Base-by-base conservation (phyloP, 2,329 filamentous ascomycete genomes). In the Paracorniculantispora psalliotae region DNA sequence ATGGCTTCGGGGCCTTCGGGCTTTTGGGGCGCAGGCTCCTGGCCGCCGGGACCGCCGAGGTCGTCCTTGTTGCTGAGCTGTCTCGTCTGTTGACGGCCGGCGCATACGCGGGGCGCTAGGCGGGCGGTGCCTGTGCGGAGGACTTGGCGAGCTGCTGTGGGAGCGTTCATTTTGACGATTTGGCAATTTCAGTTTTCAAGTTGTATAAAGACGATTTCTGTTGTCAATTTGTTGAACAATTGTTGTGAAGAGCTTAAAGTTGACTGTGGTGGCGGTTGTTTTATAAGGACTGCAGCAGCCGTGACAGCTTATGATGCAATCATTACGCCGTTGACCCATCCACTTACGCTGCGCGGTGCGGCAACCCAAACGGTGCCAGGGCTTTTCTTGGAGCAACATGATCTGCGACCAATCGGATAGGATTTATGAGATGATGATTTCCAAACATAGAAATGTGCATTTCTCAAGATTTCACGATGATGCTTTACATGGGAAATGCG, bases 21-120 rank as follows among this genome's bases (percentile, higher is more conserved):
- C 12, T 61, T 63, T 33, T 56, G 12, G 1, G 72, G 68, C 1
- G 63, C 61, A 2, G 66, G 64, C 58, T 68, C 59, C n/a, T 73
- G 72, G 35, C 71, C 72, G n/a, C 66, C 68, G 1, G 71, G 71
- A 2, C 72, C 71, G 19, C 72, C 71, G 15, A 73, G 63, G 49
- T 68, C 61, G 17, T 68, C 67, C 23, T 64, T 63, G 25, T 57
- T 37, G 44, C 33, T 44, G n/a, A 63, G 63, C 21, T 10, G 41
- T 23, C 52, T 25, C 0, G 47, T 57, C 33, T 54, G 57, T n/a
- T 43, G 57, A 25, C 41, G 35, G 7, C 10, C 15, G 33, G 44
- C 30, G 25, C 15, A 17, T 19, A 26, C 35, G 10, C 54, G 54
- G 3, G 54, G 47, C 28, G 55, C 55, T 2, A 35, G 9, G 26